These are phyloP conservation scores for Suhomyces chickasaworum DNA, from an alignment of 1,139 yeast genomes.

Conservation along the genomic window DNA sequence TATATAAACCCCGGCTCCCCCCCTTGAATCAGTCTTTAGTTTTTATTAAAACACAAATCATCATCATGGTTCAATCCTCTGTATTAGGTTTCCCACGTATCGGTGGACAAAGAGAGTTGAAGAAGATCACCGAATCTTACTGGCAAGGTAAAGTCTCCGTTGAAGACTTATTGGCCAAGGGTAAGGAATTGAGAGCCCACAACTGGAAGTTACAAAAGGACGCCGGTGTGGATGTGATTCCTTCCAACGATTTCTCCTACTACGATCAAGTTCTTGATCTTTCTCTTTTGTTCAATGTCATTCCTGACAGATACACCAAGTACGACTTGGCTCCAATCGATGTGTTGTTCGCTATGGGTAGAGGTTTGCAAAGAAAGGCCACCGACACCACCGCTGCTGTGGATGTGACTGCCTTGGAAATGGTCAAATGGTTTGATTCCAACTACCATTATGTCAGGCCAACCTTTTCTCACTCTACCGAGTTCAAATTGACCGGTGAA, in stretches of 20 bases:
- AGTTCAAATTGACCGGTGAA: slow-evolving; percentile 90
- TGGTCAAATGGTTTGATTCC: slow-evolving; percentile 99
- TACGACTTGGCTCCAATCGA: slow-evolving; percentile 87
- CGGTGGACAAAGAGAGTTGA: slow-evolving; percentile 98
- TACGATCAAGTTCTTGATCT: slow-evolving; percentile 96
- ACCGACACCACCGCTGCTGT: slow-evolving; percentile 85
- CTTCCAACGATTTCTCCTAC: slow-evolving; percentile 97
- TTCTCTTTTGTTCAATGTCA: slow-evolving; percentile 88
- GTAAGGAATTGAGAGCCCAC: slow-evolving; percentile 91
- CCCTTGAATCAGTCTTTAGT: slow-evolving; percentile 2
- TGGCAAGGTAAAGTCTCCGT: slow-evolving; percentile 92
- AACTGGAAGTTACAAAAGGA: slow-evolving; percentile 98
- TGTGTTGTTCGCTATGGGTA: slow-evolving; percentile 98
- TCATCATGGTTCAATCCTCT: slow-evolving; percentile 85
- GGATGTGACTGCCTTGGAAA: slow-evolving; percentile 98
- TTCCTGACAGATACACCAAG: slow-evolving; percentile 96
- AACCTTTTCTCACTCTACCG: slow-evolving; percentile 93
- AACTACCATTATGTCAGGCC: slow-evolving; percentile 99
- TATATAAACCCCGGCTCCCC: slow-evolving; percentile 12
- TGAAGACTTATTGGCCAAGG: slow-evolving; percentile 87
- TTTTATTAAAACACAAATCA: slow-evolving; percentile 7
- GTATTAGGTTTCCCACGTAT: slow-evolving; percentile 99
- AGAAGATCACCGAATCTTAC: slow-evolving; percentile 98
- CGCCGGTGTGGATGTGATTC: slow-evolving; percentile 96
- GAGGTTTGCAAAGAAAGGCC: slow-evolving; percentile 98